These are phyloP conservation scores for Cyclostephanos tholiformis DNA, from an alignment of 108 stramenopile species.

Conservation along the genomic window DNA sequence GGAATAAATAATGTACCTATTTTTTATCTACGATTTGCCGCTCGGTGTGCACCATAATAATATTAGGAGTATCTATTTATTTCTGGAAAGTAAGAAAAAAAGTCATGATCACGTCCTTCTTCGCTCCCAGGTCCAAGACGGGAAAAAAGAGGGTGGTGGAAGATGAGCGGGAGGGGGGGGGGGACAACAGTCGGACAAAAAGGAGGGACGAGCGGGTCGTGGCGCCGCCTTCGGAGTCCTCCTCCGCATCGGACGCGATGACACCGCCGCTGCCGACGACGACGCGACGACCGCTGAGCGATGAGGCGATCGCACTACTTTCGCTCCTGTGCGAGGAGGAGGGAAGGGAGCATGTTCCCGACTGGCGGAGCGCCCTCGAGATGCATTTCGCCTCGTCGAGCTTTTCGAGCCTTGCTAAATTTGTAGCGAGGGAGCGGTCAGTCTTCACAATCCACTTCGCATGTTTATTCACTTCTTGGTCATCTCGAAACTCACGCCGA, in stretches of 20 bases:
- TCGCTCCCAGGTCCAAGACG: constrained; percentile 54
- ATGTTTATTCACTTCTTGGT: not conserved
- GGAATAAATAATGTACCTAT: no score
- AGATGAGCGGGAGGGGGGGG: constrained; percentile 13
- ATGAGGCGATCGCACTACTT: constrained; percentile 18
- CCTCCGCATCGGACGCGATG: constrained; percentile 1
- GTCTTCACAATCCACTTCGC: no score
- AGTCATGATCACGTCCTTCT: constrained; percentile 73
- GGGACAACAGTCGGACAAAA: not conserved
- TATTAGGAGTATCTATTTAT: no score
- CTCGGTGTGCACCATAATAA: no score
- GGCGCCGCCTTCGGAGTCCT: constrained; percentile 7
- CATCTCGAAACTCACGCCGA: not conserved
- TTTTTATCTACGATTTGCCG: no score
- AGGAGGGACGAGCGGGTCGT: not conserved
- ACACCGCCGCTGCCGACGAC: not conserved
- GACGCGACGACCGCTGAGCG: constrained; percentile 3
- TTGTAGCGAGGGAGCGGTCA: constrained; percentile 57
- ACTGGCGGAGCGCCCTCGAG: constrained; percentile 47
- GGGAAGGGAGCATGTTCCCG: not conserved
- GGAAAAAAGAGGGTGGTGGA: constrained; percentile 17
- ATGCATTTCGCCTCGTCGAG: constrained; percentile 40
- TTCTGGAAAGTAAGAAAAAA: no score
- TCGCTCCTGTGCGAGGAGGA: constrained; percentile 3
- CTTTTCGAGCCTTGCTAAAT: constrained; percentile 54